phyloP scores from a whole-genome alignment of 208 protist genomes.

The Eutreptiella sp. region DNA sequence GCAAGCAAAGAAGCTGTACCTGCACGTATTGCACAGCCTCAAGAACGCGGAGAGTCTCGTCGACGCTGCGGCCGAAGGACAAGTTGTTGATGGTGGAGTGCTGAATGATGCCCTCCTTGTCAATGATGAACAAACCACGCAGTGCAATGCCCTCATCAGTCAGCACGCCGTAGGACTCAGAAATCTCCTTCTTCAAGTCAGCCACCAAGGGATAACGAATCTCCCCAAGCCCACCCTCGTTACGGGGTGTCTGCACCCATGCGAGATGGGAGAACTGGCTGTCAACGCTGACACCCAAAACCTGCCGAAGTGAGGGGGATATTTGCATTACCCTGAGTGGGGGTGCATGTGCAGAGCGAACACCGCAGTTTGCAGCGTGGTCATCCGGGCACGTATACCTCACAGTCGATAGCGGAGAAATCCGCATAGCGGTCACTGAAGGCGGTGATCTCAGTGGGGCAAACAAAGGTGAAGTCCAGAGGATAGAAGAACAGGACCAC shows the following conservation, averaged over 20 bases:
- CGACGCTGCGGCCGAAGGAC: constrained; percentile 85
- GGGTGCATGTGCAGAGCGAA: no score
- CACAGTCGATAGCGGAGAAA: constrained; percentile 78
- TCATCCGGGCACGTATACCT: no score
- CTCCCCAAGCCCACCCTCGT: constrained; percentile 89
- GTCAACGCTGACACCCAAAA: constrained; percentile 84
- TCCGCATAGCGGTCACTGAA: constrained; percentile 80
- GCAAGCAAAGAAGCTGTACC: no score
- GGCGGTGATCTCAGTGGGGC: constrained; percentile 93
- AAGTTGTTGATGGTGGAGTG: constrained; percentile 91
- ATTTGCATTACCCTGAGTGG: no score
- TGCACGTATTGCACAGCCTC: constrained; percentile 91
- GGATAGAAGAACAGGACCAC: constrained; percentile 93
- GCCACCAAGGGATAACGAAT: constrained; percentile 92
- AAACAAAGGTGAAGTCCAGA: constrained; percentile 94
- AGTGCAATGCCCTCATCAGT: constrained; percentile 69
- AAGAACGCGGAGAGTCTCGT: constrained; percentile 90
- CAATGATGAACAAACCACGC: constrained; percentile 92
- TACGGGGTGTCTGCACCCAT: constrained; percentile 87
- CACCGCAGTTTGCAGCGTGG: no score
- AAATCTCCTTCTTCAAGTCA: constrained; percentile 86
- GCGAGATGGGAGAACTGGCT: constrained; percentile 87
- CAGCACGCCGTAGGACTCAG: constrained; percentile 86
- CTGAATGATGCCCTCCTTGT: constrained; percentile 78
- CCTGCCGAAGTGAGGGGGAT: no score